Conservation (phyloP, 371 early-diverging fungal genomes). For the Syncephalastrum sp. region DNA sequence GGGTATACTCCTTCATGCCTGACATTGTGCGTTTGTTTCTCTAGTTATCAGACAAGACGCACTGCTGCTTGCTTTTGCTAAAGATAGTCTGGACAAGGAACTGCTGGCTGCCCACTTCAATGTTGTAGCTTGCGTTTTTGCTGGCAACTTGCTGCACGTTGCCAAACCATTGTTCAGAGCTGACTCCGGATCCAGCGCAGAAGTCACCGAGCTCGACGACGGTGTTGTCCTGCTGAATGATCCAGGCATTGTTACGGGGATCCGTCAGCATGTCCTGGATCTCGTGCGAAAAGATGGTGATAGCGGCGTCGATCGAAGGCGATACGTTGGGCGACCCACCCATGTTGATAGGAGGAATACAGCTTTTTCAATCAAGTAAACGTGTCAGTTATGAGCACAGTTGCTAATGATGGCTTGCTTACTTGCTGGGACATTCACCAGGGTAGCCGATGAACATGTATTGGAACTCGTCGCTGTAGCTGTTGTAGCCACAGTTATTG, state of each 20-base stretch:
- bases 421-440: constrained; percentile 29
- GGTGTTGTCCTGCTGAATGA: constrained; percentile 17
- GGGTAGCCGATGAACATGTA: constrained; percentile 53
- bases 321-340: constrained; percentile 41
- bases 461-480: constrained; percentile 43
- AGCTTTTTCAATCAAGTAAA: constrained; percentile 13
- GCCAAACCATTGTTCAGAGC: constrained; percentile 37
- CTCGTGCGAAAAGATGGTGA: constrained; percentile 56
- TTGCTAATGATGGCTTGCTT: background rate
- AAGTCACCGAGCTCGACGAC: constrained; percentile 47
- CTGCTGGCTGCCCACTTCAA: constrained; percentile 31
- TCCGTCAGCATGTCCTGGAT: constrained; percentile 51
- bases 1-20: no score
- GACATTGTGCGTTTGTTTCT: no score
- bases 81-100: constrained; percentile 52
- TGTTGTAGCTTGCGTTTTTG: constrained; percentile 36
- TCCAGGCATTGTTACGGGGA: constrained; percentile 49
- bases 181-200: constrained; percentile 34
- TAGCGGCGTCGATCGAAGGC: constrained; percentile 49
- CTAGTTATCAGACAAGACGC: constrained; percentile 20
- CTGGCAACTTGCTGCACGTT: constrained; percentile 17
- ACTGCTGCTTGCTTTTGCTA: constrained; percentile 35
- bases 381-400: constrained; percentile 1
- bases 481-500: constrained; percentile 47
- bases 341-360: constrained; percentile 33